phyloP scores from a whole-genome alignment of 2,329 filamentous ascomycete genomes.

The Cytospora chrysosperma region DNA sequence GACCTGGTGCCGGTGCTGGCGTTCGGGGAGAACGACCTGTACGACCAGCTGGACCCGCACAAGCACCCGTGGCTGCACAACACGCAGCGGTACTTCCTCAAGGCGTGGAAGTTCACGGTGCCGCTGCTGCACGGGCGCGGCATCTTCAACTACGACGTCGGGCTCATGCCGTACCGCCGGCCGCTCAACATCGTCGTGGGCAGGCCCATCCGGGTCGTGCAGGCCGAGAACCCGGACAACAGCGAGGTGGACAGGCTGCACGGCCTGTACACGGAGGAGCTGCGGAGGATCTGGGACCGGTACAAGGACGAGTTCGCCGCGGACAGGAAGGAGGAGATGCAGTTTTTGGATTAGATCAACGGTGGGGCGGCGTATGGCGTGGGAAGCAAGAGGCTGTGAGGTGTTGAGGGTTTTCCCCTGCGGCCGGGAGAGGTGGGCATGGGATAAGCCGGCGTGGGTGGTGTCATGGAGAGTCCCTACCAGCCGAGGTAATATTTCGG shows the following conservation, averaged over 20 bases:
- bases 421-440: not conserved
- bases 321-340: slow-evolving; percentile 62
- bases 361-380: no score
- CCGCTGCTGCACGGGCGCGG: slow-evolving; percentile 87
- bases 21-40: slow-evolving; percentile 95
- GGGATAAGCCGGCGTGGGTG: no score
- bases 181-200: slow-evolving; percentile 90
- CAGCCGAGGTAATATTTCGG: not conserved
- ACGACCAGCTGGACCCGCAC: slow-evolving; percentile 80
- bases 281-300: slow-evolving; percentile 70
- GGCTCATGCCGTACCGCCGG: slow-evolving; percentile 87
- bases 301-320: slow-evolving; percentile 76
- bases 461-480: no score
- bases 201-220: slow-evolving; percentile 69
- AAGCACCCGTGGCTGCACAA: slow-evolving; percentile 77
- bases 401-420: not conserved
- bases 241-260: slow-evolving; percentile 81
- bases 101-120: slow-evolving; percentile 85
- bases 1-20: slow-evolving; percentile 89
- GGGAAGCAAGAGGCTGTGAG: not conserved
- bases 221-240: slow-evolving; percentile 63
- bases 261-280: slow-evolving; percentile 71
- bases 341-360: slow-evolving; percentile 49
- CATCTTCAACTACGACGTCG: slow-evolving; percentile 97
- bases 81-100: slow-evolving; percentile 80